Evolutionary conservation across 148 eudicot species (phyloP), one percentile per base, ranked within the genome.

Genomic region (Rhododendron henanense): DNA sequence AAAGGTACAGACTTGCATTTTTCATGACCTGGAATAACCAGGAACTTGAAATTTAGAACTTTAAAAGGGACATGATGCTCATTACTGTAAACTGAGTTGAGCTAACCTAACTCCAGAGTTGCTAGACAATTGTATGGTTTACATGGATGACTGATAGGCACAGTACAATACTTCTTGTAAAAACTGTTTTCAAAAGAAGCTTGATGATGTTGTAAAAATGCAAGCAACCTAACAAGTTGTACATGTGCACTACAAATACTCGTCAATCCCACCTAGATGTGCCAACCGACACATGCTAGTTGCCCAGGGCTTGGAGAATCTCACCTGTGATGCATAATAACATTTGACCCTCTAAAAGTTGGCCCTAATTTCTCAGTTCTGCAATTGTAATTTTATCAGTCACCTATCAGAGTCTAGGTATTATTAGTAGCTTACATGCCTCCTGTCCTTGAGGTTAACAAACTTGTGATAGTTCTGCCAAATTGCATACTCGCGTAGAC

Each of bases 121-220:
- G 0, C 28, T 35, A 55, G 45, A 81, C 57, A 55, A 39, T 53
- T 55, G 67, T 25, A 10, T 81, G 47, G 10, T 81, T 81, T 35
- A 10, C 83, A 81, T 57, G 47, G 83, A 81, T 81, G 69, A 33
- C 28, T 19, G n/a, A 80, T 21, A 50, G 83, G 59, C 59, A 18
- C 28, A n/a, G 51, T 45, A 78, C 35, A 47, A 78, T 47, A 78
- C 1, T n/a, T n/a, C 19, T 16, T 11, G 57, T 19, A 18, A 39
- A 75, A 39, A 75, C 47, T 75, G 11, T 39, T 14, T 39, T 2
- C 25, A 80, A 31, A 80, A 53, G 83, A 53, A 33, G 35, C 51
- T 80, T 51, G 23, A 28, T 15, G 44, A 6, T 10, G 25, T 31
- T 0, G 41, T 47, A 14, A 25, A 14, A 14, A 69, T 4, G 35